A percentile compares a stretch with the other conserved stretches of the same genome.
Evolutionary conservation across 306 rosid genomes (phyloP).

Genomic region (Fragaria iinumae): DNA sequence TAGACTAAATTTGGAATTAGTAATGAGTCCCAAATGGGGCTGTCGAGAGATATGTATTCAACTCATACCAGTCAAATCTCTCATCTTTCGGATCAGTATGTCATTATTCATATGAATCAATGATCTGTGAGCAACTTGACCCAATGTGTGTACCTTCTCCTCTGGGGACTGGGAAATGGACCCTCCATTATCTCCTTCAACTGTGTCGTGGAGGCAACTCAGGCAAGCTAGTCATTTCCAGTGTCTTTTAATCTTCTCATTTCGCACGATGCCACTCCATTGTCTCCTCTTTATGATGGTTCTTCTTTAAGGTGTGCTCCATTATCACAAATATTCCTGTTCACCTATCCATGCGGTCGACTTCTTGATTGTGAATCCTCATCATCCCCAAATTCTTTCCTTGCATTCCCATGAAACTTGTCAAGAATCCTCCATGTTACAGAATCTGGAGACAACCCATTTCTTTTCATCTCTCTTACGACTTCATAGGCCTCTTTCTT

Average conservation of each 20-base stretch:
- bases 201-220: background rate
- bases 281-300: background rate
- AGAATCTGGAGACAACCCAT: conserved; percentile 66
- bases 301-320: background rate
- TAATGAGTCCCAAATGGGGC: background rate
- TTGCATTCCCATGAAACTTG: conserved; percentile 45
- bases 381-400: conserved; percentile 7
- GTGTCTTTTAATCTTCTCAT: background rate
- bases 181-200: background rate
- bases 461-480: conserved; percentile 76
- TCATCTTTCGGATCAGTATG: background rate
- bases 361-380: conserved; percentile 30
- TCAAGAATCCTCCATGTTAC: conserved; percentile 93
- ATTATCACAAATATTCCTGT: background rate
- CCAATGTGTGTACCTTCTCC: background rate
- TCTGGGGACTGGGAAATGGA: background rate
- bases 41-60: background rate
- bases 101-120: background rate
- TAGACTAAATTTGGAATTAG: background rate
- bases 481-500: conserved; percentile 67
- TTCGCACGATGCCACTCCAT: background rate
- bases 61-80: background rate
- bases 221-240: background rate
- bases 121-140: background rate
- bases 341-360: background rate